These are phyloP conservation scores for Hanseniaspora jakobsenii DNA, from an alignment of 805 yeast species.

Conservation along the genomic window DNA sequence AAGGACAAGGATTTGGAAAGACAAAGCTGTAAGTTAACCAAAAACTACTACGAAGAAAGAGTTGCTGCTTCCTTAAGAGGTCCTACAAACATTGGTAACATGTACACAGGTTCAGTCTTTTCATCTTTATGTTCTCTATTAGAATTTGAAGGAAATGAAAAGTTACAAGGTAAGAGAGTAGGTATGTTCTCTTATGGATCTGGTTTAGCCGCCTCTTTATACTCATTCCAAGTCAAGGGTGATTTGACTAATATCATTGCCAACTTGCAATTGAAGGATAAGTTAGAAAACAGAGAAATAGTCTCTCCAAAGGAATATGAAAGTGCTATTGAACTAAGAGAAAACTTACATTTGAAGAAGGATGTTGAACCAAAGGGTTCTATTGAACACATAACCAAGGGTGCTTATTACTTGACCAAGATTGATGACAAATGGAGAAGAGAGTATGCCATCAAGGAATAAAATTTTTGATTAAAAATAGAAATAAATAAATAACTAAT, in stretches of 20 bases:
- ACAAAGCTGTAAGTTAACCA: constrained; percentile 65
- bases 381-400: constrained; percentile 55
- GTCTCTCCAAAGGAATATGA: constrained; percentile 74
- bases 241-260: constrained; percentile 60
- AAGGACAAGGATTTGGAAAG: constrained; percentile 75
- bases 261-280: constrained; percentile 53
- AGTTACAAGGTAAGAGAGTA: constrained; percentile 69
- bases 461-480: constrained; percentile 17
- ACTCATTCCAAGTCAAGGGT: constrained; percentile 66
- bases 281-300: constrained; percentile 51
- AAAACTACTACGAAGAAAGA: constrained; percentile 52
- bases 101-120: constrained; percentile 92
- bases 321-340: constrained; percentile 72
- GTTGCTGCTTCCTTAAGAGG: constrained; percentile 71
- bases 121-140: constrained; percentile 75
- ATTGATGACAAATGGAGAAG: constrained; percentile 87
- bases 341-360: constrained; percentile 75
- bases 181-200: constrained; percentile 96
- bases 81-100: constrained; percentile 95
- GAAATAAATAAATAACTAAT: neutral
- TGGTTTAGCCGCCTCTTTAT: constrained; percentile 87
- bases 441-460: constrained; percentile 57
- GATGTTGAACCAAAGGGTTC: constrained; percentile 68
- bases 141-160: constrained; percentile 59
- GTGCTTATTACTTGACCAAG: constrained; percentile 71